Evolutionary conservation across 306 rosid genomes (phyloP).

Genomic region (Albizia julibrissin): DNA sequence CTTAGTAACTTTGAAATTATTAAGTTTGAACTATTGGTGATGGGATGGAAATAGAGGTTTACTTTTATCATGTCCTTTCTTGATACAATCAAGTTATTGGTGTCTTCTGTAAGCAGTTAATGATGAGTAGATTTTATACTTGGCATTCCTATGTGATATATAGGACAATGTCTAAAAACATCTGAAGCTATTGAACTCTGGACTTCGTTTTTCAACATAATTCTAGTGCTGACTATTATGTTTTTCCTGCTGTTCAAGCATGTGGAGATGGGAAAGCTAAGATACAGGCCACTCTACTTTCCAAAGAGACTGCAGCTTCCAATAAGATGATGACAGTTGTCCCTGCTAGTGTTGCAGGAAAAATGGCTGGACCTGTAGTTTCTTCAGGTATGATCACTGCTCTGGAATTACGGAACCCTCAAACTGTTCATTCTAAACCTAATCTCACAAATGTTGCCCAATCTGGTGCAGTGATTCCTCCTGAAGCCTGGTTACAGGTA

Average conservation of each 20-base stretch:
- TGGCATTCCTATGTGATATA: background rate
- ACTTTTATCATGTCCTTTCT: background rate
- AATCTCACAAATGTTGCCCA: conserved; percentile 41
- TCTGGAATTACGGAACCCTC: conserved; percentile 65
- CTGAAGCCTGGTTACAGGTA: conserved; percentile 81
- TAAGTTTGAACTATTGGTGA: conserved; percentile 4
- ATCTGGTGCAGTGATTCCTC: conserved; percentile 58
- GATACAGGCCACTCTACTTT: conserved; percentile 43
- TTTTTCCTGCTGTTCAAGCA: conserved; percentile 38
- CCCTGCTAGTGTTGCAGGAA: conserved; percentile 43
- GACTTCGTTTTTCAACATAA: background rate
- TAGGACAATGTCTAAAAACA: background rate
- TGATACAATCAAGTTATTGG: background rate
- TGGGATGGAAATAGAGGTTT: background rate
- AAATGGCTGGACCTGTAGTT: conserved; percentile 52
- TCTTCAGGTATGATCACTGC: conserved; percentile 67
- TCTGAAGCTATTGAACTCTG: conserved; percentile 8
- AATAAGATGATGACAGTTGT: conserved; percentile 40
- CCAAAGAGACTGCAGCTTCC: conserved; percentile 47
- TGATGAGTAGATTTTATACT: background rate
- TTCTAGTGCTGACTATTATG: conserved; percentile 15
- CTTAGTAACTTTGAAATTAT: conserved; percentile 10
- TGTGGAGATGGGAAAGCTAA: conserved; percentile 66
- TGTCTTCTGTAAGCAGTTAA: conserved; percentile 1
- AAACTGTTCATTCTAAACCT: conserved; percentile 42